Conservation (phyloP, 129 eudicot species). For the Deinandra increscens region DNA sequence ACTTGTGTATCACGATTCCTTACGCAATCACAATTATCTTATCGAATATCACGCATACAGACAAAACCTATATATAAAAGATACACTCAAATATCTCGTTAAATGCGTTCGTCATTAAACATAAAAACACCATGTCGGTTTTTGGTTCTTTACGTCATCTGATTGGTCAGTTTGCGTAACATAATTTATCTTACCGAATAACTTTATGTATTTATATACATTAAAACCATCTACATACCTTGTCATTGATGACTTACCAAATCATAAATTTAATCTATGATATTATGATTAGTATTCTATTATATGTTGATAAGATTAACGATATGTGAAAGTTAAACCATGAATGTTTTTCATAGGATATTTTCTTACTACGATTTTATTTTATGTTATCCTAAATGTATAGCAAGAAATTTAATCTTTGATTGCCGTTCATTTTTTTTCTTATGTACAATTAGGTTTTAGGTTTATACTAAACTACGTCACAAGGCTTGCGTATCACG, state of each 20-base stretch:
- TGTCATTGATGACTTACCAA: not conserved
- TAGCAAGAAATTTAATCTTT: too few species aligned
- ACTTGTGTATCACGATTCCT: not conserved
- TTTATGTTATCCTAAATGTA: too few species aligned
- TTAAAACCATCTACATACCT: not conserved
- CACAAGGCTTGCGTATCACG: not conserved
- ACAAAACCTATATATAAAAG: not conserved
- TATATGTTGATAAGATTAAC: not conserved
- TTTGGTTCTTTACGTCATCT: not conserved
- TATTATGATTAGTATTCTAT: not conserved
- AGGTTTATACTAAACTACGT: not conserved
- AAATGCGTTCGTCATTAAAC: not conserved
- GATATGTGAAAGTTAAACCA: too few species aligned
- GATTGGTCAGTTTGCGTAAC: not conserved
- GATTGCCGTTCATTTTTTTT: too few species aligned
- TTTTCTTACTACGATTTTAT: too few species aligned
- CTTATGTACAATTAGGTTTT: too few species aligned
- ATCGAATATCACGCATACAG: not conserved
- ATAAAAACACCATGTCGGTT: not conserved
- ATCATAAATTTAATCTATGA: not conserved
- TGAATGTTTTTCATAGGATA: too few species aligned
- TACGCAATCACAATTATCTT: not conserved
- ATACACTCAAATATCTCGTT: not conserved
- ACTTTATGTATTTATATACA: not conserved
- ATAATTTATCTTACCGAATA: not conserved